Conservation (phyloP, 1,139 yeast genomes). For the Diutina sp. region DNA sequence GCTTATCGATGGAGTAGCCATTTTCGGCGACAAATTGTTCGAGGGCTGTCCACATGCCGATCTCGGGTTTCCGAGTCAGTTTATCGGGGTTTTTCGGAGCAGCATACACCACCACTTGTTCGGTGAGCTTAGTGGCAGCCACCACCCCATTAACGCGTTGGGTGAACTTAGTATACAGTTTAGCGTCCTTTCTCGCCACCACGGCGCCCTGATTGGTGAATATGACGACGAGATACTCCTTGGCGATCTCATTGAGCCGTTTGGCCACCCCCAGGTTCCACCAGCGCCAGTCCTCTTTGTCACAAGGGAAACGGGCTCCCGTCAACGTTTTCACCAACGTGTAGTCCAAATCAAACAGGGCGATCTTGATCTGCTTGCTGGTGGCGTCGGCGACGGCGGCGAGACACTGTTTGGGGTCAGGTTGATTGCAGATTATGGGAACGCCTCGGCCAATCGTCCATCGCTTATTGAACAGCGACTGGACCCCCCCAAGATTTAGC, state of each 20-base stretch:
- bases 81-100: slow-evolving; percentile 35
- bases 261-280: slow-evolving; percentile 16
- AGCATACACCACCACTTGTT: slow-evolving; percentile 46
- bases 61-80: slow-evolving; percentile 54
- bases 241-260: slow-evolving; percentile 11
- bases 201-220: slow-evolving; percentile 84
- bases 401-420: background rate
- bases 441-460: background rate
- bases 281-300: slow-evolving; percentile 63
- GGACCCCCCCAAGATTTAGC: background rate
- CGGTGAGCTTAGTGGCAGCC: slow-evolving; percentile 9
- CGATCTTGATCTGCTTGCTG: slow-evolving; percentile 22
- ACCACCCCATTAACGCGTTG: slow-evolving; percentile 29
- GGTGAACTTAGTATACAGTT: slow-evolving; percentile 37
- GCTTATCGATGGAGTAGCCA: slow-evolving; percentile 17
- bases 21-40: slow-evolving; percentile 18
- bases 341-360: slow-evolving; percentile 69
- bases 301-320: slow-evolving; percentile 40
- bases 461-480: background rate
- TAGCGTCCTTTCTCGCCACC: slow-evolving; percentile 22
- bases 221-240: slow-evolving; percentile 38
- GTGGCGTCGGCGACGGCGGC: background rate
- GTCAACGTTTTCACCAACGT: slow-evolving; percentile 55
- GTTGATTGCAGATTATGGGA: background rate
- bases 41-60: slow-evolving; percentile 58